Evolutionary conservation across 495 filamentous ascomycete species (phyloP), one percentile per base, ranked within the genome.

Genomic region (Talaromyces proteolyticus): DNA sequence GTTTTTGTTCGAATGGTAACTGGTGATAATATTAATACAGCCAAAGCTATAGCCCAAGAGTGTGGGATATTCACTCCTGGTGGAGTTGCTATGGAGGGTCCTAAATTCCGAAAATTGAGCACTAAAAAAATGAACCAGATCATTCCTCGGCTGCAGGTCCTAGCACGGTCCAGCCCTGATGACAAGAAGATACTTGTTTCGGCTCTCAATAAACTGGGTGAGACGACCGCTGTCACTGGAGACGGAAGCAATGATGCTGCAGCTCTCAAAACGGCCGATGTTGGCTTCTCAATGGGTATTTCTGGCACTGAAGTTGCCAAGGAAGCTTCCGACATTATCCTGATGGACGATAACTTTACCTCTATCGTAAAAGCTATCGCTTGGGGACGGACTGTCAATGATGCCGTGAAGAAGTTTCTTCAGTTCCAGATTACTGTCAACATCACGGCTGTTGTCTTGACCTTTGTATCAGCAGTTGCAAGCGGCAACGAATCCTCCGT

Each of bases 391-490:
- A 85, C 88, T 29, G 88, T 93, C 41, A 92, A 92, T 59, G 90
- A 95, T 62, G 82, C 87, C 5, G 87, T 95, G 37, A 87, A 89
- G 73, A 94, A 94, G 66, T 95, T 95, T 64, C 75, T 94, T 41
- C 87, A 90, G 80, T 95, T 95, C 56, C 90, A 95, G 78, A 76
- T 95, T 53, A 93, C 90, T 18, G 88, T 93, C 67, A 95, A 92
- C 64, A 89, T 94, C 52, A 93, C 88, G 21, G 89, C 89, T 14
- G 88, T 95, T 4, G 52, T 86, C n/a, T 75, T 93, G 10, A 89
- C 89, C 5, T 91, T 93, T 57, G 74, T 93, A 55, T 89, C 89
- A 17, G 86, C 87, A 8, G 86, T 93, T 25, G 72, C 83, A 5
- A 85, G 77, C 57, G 54, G 56, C 1, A 66, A 79, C 0, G 78